phyloP scores from a whole-genome alignment of 2,329 filamentous ascomycete genomes.

The Plenodomus biglobosus region DNA sequence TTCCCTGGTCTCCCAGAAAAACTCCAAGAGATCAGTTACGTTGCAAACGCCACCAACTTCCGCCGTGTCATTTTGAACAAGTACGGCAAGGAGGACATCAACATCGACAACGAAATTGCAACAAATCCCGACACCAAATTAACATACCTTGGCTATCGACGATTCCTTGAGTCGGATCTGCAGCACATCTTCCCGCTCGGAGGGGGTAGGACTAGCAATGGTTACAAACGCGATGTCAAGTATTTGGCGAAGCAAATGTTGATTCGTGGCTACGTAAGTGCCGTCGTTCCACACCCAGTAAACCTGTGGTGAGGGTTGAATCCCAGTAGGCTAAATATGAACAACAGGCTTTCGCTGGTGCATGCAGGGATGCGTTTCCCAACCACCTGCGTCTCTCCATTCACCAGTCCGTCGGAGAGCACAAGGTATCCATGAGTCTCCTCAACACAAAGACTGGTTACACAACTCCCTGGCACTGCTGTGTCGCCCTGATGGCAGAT shows the following conservation, averaged over 20 bases:
- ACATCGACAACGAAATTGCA: constrained; percentile 7
- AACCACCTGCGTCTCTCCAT: constrained; percentile 25
- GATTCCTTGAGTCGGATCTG: constrained; percentile 20
- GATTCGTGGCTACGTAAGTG: constrained; percentile 17
- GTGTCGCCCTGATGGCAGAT: constrained; percentile 15
- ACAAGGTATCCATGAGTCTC: constrained; percentile 25
- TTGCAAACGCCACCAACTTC: constrained; percentile 16
- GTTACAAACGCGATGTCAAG: constrained; percentile 22
- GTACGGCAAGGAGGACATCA: constrained; percentile 18
- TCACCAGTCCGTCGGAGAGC: constrained; percentile 20
- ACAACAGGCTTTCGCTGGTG: constrained; percentile 10
- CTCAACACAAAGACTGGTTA: constrained; percentile 12
- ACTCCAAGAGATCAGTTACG: constrained; percentile 17
- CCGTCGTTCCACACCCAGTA: not conserved
- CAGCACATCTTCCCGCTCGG: constrained; percentile 12
- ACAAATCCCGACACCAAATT: constrained; percentile 12
- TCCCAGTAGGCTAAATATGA: not conserved
- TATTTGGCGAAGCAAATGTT: constrained; percentile 28
- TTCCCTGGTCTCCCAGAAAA: constrained; percentile 9
- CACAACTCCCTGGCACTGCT: constrained; percentile 22
- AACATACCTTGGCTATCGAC: constrained; percentile 23
- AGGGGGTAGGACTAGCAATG: constrained; percentile 9
- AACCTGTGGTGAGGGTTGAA: not conserved
- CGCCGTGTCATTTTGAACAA: constrained; percentile 20
- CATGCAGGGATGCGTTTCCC: constrained; percentile 16